Percentiles rank a stretch among this genome's conserved stretches.
Evolutionary conservation across 345 rosid genomes (phyloP).

Genomic region (Lagerstroemia speciosa): DNA sequence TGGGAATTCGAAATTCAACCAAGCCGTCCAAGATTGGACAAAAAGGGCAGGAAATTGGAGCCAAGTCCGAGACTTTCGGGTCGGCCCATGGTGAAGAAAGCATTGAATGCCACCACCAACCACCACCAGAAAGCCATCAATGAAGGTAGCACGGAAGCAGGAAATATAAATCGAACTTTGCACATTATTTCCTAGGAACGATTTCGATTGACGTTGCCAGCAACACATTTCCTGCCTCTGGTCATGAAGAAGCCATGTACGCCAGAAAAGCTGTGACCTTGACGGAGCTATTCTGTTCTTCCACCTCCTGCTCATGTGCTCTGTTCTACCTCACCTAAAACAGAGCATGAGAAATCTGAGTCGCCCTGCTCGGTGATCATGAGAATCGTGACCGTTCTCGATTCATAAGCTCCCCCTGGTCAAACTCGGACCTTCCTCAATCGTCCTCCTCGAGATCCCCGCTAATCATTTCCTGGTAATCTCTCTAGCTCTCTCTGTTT

Average conservation of each 20-base stretch:
- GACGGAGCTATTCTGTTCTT: neutral
- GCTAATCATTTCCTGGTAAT: neutral
- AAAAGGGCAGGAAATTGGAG: neutral
- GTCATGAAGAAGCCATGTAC: neutral
- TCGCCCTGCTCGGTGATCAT: neutral
- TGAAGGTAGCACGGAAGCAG: neutral
- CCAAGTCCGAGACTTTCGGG: neutral
- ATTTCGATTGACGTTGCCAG: neutral
- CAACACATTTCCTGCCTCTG: neutral
- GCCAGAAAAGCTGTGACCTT: neutral
- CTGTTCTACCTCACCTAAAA: slow-evolving; percentile 4
- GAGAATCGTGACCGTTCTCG: neutral
- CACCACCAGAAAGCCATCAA: slow-evolving; percentile 7
- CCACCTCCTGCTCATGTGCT: neutral
- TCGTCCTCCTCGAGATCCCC: neutral
- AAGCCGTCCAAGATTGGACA: neutral
- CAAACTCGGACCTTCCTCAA: neutral
- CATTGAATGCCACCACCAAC: slow-evolving; percentile 10
- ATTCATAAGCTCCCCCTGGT: neutral
- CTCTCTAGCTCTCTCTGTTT: neutral
- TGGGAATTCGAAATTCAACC: neutral
- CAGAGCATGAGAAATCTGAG: neutral
- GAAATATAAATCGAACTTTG: neutral
- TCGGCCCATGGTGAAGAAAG: slow-evolving; percentile 1
- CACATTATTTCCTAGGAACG: neutral